Conservation (phyloP, 345 rosid genomes). For the Euphorbia peplus region DNA sequence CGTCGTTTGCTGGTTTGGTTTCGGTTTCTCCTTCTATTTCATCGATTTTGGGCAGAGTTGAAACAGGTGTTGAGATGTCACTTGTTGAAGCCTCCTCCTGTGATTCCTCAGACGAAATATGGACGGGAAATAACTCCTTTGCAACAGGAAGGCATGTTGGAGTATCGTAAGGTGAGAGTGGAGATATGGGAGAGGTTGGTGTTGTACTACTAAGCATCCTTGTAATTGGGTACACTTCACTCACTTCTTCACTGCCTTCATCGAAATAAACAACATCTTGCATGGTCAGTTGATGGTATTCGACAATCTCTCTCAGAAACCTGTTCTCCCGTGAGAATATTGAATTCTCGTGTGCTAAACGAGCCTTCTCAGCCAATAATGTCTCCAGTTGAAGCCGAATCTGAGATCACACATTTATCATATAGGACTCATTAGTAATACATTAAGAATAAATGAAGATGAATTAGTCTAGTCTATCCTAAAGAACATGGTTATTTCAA, state of each 20-base stretch:
- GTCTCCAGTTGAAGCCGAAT: conserved; percentile 97
- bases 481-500: too few species aligned
- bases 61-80: conserved; percentile 18
- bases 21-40: conserved; percentile 27
- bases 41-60: conserved; percentile 9
- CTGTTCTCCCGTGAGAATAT: conserved; percentile 83
- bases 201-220: conserved; percentile 49
- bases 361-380: conserved; percentile 89
- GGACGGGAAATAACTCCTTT: conserved; percentile 30
- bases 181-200: conserved; percentile 55
- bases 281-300: conserved; percentile 93
- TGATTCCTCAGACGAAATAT: conserved; percentile 16
- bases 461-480: neutral
- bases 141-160: conserved; percentile 19
- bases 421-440: too few species aligned
- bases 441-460: neutral
- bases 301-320: conserved; percentile 89
- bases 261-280: conserved; percentile 92
- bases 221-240: conserved; percentile 68
- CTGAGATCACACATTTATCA: conserved; percentile 34
- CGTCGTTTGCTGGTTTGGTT: neutral
- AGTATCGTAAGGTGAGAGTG: conserved; percentile 41
- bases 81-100: conserved; percentile 14
- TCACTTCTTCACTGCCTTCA: conserved; percentile 83
- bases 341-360: conserved; percentile 86